A percentile compares a stretch with the other conserved stretches of the same genome.
Evolutionary conservation across 169 alveolate genomes (phyloP).

Genomic region (Cryptosporidium xiaoi): DNA sequence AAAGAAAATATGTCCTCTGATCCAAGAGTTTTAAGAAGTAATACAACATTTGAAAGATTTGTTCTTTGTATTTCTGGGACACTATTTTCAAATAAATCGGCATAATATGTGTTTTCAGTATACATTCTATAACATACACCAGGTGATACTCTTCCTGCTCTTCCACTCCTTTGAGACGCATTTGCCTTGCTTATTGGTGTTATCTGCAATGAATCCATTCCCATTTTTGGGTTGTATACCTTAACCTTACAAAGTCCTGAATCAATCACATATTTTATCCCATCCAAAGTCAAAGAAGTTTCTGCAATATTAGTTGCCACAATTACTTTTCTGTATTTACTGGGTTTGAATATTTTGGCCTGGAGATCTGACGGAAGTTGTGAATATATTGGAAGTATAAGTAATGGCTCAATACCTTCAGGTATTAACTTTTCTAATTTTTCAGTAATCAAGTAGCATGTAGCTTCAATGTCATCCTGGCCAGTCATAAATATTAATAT

Average conservation of each 20-base stretch:
- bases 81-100: conserved; percentile 96
- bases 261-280: conserved; percentile 98
- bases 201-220: conserved; percentile 99
- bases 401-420: conserved; percentile 85
- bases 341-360: conserved; percentile 93
- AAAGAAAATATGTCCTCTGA: conserved; percentile 94
- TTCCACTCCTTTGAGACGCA: conserved; percentile 99
- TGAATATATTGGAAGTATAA: conserved; percentile 96
- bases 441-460: conserved; percentile 96
- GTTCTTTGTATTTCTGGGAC: conserved; percentile 99
- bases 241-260: conserved; percentile 99
- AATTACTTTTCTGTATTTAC: conserved; percentile 91
- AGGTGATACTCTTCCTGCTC: conserved; percentile 99
- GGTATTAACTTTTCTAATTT: conserved; percentile 86
- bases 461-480: conserved; percentile 99
- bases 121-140: conserved; percentile 99
- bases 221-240: conserved; percentile 97
- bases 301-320: conserved; percentile 99
- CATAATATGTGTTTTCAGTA: conserved; percentile 94
- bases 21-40: conserved; percentile 96
- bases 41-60: conserved; percentile 98
- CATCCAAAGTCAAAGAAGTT: conserved; percentile 99
- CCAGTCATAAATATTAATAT: conserved; percentile 99
- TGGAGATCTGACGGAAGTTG: conserved; percentile 98
- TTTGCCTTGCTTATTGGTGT: conserved; percentile 99